Percentiles rank a stretch among this genome's conserved stretches.
Evolutionary conservation across 1,139 yeast genomes (phyloP).

Genomic region (Yamadazyma membranifaciens): DNA sequence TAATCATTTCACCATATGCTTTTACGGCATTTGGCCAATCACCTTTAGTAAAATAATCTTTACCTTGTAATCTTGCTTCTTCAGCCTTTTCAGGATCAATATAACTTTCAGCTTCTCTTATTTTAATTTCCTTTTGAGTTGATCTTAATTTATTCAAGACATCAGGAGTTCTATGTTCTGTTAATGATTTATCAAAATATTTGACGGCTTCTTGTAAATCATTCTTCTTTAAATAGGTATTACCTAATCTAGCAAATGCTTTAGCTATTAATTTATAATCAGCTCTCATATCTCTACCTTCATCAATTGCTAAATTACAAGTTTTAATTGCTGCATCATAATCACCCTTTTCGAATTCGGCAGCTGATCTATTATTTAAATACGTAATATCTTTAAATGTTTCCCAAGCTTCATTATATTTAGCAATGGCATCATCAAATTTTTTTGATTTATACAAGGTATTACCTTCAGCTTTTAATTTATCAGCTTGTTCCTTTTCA

Average conservation of each 20-base stretch:
- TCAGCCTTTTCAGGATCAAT: constrained; percentile 91
- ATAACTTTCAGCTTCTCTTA: constrained; percentile 72
- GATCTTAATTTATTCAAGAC: constrained; percentile 83
- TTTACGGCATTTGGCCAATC: constrained; percentile 98
- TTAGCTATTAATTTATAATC: constrained; percentile 92
- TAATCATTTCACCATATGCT: constrained; percentile 91
- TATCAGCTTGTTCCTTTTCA: constrained; percentile 57
- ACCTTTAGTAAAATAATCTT: constrained; percentile 80
- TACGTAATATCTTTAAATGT: constrained; percentile 83
- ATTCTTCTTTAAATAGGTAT: constrained; percentile 70
- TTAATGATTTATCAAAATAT: constrained; percentile 83
- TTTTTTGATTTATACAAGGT: constrained; percentile 79
- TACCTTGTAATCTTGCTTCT: constrained; percentile 91
- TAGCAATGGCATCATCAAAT: constrained; percentile 89
- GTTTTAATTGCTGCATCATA: constrained; percentile 81
- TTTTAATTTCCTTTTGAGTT: constrained; percentile 83
- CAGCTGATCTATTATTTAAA: constrained; percentile 95
- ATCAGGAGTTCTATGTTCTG: constrained; percentile 97
- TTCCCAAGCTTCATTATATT: constrained; percentile 87
- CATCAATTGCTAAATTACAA: constrained; percentile 78
- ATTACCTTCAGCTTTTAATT: constrained; percentile 84
- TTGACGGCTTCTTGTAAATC: constrained; percentile 74
- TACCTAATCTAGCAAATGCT: constrained; percentile 90
- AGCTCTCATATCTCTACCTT: constrained; percentile 86
- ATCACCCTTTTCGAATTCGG: constrained; percentile 94